A percentile compares a stretch with the other conserved stretches of the same genome.
phyloP scores from a whole-genome alignment of 2,329 filamentous ascomycete genomes.

The Ilyonectria mors-panacis region DNA sequence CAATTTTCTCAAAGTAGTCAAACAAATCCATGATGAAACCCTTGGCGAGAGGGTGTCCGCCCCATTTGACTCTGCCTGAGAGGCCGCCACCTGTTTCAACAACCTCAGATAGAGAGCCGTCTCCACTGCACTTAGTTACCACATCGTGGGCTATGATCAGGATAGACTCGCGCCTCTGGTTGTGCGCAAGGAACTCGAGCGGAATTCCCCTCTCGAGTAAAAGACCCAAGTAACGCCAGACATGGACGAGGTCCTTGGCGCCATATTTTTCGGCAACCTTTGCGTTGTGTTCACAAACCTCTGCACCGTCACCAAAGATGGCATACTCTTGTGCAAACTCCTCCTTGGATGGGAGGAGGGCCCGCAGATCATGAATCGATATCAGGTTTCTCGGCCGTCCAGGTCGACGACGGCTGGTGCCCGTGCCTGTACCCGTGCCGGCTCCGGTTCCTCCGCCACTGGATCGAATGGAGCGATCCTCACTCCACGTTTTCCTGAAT shows the following conservation, averaged over 20 bases:
- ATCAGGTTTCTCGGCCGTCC: conserved; percentile 77
- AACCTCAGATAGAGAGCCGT: conserved; percentile 30
- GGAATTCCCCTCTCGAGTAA: conserved; percentile 84
- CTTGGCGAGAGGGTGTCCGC: conserved; percentile 74
- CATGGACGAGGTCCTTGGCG: conserved; percentile 79
- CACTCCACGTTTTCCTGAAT: conserved; percentile 70
- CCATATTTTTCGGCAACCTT: conserved; percentile 80
- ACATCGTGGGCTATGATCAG: conserved; percentile 78
- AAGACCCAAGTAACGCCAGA: conserved; percentile 87
- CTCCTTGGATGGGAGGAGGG: conserved; percentile 83
- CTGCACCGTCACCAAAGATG: conserved; percentile 86
- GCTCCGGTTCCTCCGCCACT: conserved; percentile 71
- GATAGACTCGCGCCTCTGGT: conserved; percentile 71
- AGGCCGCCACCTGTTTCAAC: conserved; percentile 51
- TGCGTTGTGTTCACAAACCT: conserved; percentile 89
- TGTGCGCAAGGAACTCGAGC: conserved; percentile 72
- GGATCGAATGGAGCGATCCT: conserved; percentile 70
- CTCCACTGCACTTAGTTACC: conserved; percentile 56
- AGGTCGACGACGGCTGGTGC: conserved; percentile 64
- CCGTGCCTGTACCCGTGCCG: conserved; percentile 66
- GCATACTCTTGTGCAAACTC: conserved; percentile 84
- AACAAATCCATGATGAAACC: conserved; percentile 75
- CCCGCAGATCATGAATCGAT: conserved; percentile 78
- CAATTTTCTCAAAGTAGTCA: conserved; percentile 72
- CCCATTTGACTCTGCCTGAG: conserved; percentile 77